Evolutionary conservation across 306 rosid genomes (phyloP).

Genomic region (Cucurbita maxima): DNA sequence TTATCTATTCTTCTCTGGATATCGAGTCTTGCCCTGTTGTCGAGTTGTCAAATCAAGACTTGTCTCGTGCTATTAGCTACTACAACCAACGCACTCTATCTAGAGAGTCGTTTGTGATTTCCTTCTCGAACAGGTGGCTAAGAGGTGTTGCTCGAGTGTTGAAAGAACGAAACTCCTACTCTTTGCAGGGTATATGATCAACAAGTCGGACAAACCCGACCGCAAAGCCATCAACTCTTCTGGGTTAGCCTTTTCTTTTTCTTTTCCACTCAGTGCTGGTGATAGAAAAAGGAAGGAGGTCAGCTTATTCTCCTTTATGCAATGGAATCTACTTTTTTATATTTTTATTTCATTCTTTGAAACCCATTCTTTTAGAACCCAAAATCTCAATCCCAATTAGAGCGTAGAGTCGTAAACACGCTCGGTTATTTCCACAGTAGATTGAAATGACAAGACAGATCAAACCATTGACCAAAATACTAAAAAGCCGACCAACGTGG

Average conservation of each 20-base stretch:
- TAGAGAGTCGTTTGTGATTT: too few species aligned
- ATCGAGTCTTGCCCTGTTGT: too few species aligned
- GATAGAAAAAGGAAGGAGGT: not conserved
- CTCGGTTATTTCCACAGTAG: not conserved
- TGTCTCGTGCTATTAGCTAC: too few species aligned
- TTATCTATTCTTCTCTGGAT: too few species aligned
- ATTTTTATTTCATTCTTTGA: not conserved
- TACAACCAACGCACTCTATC: too few species aligned
- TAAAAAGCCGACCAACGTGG: not conserved
- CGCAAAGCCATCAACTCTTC: not conserved
- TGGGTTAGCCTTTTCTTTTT: not conserved
- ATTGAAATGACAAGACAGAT: not conserved
- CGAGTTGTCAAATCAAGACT: too few species aligned
- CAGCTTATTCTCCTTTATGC: not conserved
- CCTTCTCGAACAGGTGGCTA: too few species aligned
- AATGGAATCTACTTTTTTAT: not conserved
- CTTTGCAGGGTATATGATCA: too few species aligned
- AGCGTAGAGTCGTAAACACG: not conserved
- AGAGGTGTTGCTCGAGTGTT: too few species aligned
- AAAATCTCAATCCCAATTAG: not conserved
- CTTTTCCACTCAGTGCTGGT: not conserved
- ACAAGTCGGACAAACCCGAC: too few species aligned
- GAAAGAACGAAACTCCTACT: too few species aligned
- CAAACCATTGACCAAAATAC: not conserved
- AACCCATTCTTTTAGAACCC: not conserved